A percentile compares a stretch with the other conserved stretches of the same genome.
phyloP scores from a whole-genome alignment of 1,139 yeast species.

The Pneumocystis jirovecii region DNA sequence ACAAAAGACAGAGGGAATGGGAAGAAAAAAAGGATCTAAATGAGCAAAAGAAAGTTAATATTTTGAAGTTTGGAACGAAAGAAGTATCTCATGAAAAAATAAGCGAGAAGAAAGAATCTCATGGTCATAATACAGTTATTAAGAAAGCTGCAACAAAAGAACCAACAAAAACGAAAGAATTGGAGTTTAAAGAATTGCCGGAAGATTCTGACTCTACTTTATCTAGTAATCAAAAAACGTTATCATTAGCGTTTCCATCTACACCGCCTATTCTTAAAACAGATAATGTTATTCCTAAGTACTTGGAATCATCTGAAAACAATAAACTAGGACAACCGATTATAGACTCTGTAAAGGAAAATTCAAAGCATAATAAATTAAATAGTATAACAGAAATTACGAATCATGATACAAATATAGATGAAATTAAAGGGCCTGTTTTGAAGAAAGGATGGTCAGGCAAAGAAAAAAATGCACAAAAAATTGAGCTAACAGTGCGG shows the following conservation, averaged over 20 bases:
- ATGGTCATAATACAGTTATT: neutral
- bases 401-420: neutral
- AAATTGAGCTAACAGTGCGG: neutral
- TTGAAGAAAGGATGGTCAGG: neutral
- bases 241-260: neutral
- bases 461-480: neutral
- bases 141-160: neutral
- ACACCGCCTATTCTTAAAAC: neutral
- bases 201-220: neutral
- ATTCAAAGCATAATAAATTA: neutral
- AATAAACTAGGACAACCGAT: neutral
- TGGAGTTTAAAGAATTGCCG: neutral
- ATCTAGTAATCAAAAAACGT: neutral
- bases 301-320: neutral
- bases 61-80: neutral
- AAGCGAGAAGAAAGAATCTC: neutral
- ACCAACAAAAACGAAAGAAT: neutral
- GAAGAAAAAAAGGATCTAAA: neutral
- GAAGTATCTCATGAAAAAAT: neutral
- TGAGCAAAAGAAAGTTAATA: neutral
- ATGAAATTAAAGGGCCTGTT: neutral
- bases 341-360: neutral
- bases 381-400: neutral
- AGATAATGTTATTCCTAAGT: neutral
- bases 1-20: neutral